Percentiles rank a stretch among this genome's conserved stretches.
Evolutionary conservation across 1,284 basidiomycete genomes (phyloP).

Genomic region (Moniliophthora roreri): DNA sequence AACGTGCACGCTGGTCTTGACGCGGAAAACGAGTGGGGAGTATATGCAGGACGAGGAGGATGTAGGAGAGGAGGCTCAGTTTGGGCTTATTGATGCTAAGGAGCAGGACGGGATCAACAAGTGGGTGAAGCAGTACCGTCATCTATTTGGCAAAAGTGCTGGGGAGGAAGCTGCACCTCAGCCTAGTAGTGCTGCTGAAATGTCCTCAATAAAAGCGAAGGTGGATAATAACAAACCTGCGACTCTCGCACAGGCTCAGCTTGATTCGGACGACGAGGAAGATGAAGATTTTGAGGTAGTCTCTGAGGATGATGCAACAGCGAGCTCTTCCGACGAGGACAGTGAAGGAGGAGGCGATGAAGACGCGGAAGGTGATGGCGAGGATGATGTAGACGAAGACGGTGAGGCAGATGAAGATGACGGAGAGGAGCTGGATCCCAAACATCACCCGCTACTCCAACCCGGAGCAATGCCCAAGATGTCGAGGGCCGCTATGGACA

Average conservation of each 20-base stretch:
- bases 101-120: constrained; percentile 64
- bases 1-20: constrained; percentile 62
- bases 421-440: constrained; percentile 48
- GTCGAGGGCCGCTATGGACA: constrained; percentile 63
- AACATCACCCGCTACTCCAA: constrained; percentile 60
- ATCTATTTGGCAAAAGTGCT: constrained; percentile 53
- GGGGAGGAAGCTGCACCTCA: constrained; percentile 15
- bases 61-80: constrained; percentile 57
- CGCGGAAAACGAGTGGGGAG: constrained; percentile 33
- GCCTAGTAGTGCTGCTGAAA: constrained; percentile 6
- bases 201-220: constrained; percentile 9
- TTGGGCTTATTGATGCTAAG: constrained; percentile 67
- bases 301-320: constrained; percentile 1
- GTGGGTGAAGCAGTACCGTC: constrained; percentile 59
- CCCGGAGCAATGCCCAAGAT: constrained; percentile 69
- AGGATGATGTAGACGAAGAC: constrained; percentile 26
- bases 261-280: constrained; percentile 8
- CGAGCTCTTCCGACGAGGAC: constrained; percentile 22
- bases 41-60: constrained; percentile 9
- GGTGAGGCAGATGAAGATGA: constrained; percentile 38
- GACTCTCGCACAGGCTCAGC: constrained; percentile 19
- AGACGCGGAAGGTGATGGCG: constrained; percentile 23
- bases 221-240: constrained; percentile 50
- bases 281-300: not conserved
- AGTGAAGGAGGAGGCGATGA: constrained; percentile 21